phyloP scores from a whole-genome alignment of 257 asterid species.

The Solanum ahanhuiri region DNA sequence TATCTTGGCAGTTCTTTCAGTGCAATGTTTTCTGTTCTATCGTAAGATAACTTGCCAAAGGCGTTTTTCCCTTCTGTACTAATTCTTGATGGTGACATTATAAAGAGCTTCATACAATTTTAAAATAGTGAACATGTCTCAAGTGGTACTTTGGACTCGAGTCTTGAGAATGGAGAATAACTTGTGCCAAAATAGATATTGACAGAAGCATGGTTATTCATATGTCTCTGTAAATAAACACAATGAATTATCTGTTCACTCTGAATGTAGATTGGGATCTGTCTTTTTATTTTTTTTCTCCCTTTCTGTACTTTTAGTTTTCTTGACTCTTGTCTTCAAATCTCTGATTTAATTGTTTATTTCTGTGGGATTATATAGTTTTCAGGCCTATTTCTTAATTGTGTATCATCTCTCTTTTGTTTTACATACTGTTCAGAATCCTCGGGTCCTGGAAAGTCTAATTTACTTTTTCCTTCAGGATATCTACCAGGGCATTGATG shows the following conservation, averaged over 20 bases:
- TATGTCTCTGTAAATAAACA: slow-evolving; percentile 7
- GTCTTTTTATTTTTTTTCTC: neutral
- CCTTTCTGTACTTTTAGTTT: neutral
- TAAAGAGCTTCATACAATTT: slow-evolving; percentile 19
- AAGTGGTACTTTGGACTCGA: slow-evolving; percentile 17
- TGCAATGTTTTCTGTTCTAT: slow-evolving; percentile 95
- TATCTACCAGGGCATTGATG: slow-evolving; percentile 72
- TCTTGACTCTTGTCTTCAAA: slow-evolving; percentile 1
- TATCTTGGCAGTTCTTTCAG: slow-evolving; percentile 72
- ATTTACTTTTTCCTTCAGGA: slow-evolving; percentile 88
- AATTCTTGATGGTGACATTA: slow-evolving; percentile 46
- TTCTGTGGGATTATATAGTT: slow-evolving; percentile 5
- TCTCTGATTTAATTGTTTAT: neutral
- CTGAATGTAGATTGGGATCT: neutral
- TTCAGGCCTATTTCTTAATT: slow-evolving; percentile 4
- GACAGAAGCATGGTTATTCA: slow-evolving; percentile 13
- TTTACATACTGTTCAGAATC: slow-evolving; percentile 13
- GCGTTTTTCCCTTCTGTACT: slow-evolving; percentile 69
- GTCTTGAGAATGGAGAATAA: slow-evolving; percentile 23
- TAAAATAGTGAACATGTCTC: slow-evolving; percentile 5
- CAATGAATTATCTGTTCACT: neutral
- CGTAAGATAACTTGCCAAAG: slow-evolving; percentile 91
- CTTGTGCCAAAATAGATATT: slow-evolving; percentile 1
- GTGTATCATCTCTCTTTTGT: neutral
- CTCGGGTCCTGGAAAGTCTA: slow-evolving; percentile 63